A percentile compares a stretch with the other conserved stretches of the same genome.
phyloP scores from a whole-genome alignment of 148 eudicot species.

The Pouteria glomerata region DNA sequence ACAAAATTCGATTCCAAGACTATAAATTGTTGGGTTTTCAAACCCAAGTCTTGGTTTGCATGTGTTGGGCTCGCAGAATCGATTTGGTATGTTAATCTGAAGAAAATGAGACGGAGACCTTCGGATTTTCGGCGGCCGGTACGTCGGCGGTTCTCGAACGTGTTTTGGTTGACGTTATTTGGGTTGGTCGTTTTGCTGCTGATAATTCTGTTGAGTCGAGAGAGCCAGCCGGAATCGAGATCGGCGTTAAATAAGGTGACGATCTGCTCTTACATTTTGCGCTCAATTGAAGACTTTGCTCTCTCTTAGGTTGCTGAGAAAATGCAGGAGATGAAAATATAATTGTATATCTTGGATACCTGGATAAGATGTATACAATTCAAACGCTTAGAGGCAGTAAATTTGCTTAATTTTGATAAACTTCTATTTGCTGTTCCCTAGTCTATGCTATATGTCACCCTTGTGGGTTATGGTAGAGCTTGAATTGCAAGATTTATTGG shows the following conservation, averaged over 20 bases:
- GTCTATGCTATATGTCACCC: no score
- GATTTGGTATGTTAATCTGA: not conserved
- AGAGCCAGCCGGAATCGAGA: slow-evolving; percentile 41
- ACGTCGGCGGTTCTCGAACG: slow-evolving; percentile 57
- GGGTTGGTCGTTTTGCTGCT: slow-evolving; percentile 54
- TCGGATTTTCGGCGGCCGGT: slow-evolving; percentile 59
- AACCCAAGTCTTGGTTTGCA: not conserved
- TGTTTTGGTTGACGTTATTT: slow-evolving; percentile 53
- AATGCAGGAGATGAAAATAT: not conserved
- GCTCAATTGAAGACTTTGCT: not conserved
- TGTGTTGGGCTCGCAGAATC: not conserved
- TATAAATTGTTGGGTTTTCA: not conserved
- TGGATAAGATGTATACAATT: not conserved
- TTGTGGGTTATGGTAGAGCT: no score
- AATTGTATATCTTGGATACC: not conserved
- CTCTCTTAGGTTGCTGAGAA: not conserved
- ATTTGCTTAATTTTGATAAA: no score
- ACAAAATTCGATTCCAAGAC: no score
- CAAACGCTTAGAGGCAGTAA: no score
- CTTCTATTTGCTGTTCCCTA: no score
- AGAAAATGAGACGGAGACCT: slow-evolving; percentile 57
- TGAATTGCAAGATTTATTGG: not conserved
- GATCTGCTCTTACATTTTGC: slow-evolving; percentile 5
- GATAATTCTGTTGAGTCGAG: slow-evolving; percentile 51
- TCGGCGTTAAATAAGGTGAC: slow-evolving; percentile 44